Conservation (phyloP, 2,329 filamentous ascomycete genomes). For the Phaeosphaeria sp. region DNA sequence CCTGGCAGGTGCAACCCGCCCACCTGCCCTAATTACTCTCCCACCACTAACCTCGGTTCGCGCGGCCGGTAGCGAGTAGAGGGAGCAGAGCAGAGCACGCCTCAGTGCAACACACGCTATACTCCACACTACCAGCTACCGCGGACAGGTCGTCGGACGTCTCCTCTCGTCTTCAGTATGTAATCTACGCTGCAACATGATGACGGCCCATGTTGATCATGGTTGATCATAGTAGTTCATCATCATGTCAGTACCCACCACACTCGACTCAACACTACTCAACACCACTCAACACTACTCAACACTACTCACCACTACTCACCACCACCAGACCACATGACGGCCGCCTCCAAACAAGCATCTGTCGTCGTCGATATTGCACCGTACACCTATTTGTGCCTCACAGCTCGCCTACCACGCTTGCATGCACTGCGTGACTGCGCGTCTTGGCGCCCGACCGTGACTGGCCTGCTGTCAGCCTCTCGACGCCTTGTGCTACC, state of each 20-base stretch:
- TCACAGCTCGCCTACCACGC: slow-evolving; percentile 25
- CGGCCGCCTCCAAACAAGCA: slow-evolving; percentile 22
- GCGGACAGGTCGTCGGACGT: too few relatives aligned
- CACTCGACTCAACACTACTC: background rate
- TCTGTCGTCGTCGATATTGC: slow-evolving; percentile 13
- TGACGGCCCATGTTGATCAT: background rate
- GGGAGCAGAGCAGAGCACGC: background rate
- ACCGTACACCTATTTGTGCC: slow-evolving; percentile 7
- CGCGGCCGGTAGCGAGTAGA: background rate
- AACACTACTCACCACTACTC: too few relatives aligned
- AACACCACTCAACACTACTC: too few relatives aligned
- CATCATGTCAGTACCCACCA: background rate
- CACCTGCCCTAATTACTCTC: too few relatives aligned
- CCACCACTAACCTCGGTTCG: background rate
- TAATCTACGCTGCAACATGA: background rate
- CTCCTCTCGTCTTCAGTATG: too few relatives aligned
- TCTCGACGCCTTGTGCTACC: slow-evolving; percentile 34
- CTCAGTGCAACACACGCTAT: background rate
- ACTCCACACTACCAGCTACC: too few relatives aligned
- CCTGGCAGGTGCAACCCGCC: too few relatives aligned
- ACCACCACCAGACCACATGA: slow-evolving; percentile 8
- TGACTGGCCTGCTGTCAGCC: slow-evolving; percentile 26
- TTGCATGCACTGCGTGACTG: slow-evolving; percentile 28
- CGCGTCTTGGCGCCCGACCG: slow-evolving; percentile 24
- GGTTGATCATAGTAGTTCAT: too few relatives aligned